Evolutionary conservation across 768 basidiomycete species (phyloP).

Genomic region (Boletus barrowsii): DNA sequence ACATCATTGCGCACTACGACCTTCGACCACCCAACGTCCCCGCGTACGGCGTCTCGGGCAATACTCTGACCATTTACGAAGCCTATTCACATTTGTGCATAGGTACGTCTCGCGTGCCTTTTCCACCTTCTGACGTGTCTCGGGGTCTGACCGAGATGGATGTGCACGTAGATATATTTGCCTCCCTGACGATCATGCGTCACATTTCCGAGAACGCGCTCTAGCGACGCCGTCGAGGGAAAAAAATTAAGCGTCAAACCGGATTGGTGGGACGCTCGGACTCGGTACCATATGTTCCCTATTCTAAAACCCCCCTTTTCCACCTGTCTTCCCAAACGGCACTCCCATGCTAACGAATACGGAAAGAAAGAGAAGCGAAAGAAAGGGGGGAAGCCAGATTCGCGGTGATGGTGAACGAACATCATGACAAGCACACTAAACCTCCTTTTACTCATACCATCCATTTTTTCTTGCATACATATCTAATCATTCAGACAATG

Average conservation of each 20-base stretch:
- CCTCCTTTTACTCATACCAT: not conserved
- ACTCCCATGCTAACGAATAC: not conserved
- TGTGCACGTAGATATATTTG: slow-evolving; percentile 46
- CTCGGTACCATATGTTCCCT: not conserved
- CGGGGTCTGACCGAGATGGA: slow-evolving; percentile 2
- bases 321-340: slow-evolving; percentile 1
- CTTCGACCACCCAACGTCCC: slow-evolving; percentile 53
- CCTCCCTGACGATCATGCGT: slow-evolving; percentile 62
- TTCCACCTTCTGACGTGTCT: not conserved
- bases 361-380: not conserved
- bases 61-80: slow-evolving; percentile 59
- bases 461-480: not conserved
- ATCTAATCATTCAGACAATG: not conserved
- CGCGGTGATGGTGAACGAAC: slow-evolving; percentile 3
- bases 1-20: slow-evolving; percentile 63
- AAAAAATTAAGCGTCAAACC: not conserved
- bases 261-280: not conserved
- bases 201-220: slow-evolving; percentile 54
- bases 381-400: not conserved
- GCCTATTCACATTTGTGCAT: slow-evolving; percentile 48
- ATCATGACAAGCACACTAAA: slow-evolving; percentile 3
- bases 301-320: slow-evolving; percentile 8
- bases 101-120: slow-evolving; percentile 38
- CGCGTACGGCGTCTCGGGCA: slow-evolving; percentile 60
- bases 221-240: slow-evolving; percentile 11